Evolutionary conservation across 192 early-diverging fungal species (phyloP).

Genomic region (Podila clonocystis): DNA sequence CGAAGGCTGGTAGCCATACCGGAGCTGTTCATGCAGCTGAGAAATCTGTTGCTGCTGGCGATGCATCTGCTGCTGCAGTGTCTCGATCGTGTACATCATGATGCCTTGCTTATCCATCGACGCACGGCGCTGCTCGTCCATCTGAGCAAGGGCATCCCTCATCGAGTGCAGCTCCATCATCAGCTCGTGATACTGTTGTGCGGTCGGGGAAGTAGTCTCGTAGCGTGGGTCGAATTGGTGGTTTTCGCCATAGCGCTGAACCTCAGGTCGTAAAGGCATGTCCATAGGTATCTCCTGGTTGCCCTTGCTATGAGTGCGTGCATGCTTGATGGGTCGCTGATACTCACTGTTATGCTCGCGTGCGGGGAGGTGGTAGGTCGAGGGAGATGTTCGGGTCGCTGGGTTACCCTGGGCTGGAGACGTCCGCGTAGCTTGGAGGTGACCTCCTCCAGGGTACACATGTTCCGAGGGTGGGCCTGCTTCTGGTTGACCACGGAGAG

Average conservation of each 20-base stretch:
- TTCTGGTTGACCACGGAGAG: background rate
- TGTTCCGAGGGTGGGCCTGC: background rate
- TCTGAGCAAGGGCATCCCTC: constrained; percentile 22
- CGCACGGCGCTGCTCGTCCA: constrained; percentile 26
- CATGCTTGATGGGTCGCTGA: constrained; percentile 37
- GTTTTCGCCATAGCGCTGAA: background rate
- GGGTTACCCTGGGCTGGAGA: background rate
- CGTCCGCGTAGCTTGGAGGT: background rate
- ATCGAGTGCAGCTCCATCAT: constrained; percentile 26
- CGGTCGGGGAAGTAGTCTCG: background rate
- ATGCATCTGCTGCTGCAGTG: constrained; percentile 33
- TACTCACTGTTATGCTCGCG: constrained; percentile 9
- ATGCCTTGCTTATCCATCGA: constrained; percentile 21
- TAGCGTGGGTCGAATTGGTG: background rate
- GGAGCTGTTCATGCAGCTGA: constrained; percentile 34
- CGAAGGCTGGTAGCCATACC: constrained; percentile 10
- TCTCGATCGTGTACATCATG: constrained; percentile 32
- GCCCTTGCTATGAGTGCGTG: constrained; percentile 28
- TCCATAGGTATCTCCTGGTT: constrained; percentile 1
- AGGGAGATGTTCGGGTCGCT: background rate
- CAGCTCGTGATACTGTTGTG: constrained; percentile 30
- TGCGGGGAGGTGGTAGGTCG: background rate
- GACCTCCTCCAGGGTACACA: background rate
- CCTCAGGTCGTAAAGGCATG: background rate
- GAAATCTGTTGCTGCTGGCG: constrained; percentile 41